These are phyloP conservation scores for Candida pini DNA, from an alignment of 805 yeast species.

Conservation along the genomic window DNA sequence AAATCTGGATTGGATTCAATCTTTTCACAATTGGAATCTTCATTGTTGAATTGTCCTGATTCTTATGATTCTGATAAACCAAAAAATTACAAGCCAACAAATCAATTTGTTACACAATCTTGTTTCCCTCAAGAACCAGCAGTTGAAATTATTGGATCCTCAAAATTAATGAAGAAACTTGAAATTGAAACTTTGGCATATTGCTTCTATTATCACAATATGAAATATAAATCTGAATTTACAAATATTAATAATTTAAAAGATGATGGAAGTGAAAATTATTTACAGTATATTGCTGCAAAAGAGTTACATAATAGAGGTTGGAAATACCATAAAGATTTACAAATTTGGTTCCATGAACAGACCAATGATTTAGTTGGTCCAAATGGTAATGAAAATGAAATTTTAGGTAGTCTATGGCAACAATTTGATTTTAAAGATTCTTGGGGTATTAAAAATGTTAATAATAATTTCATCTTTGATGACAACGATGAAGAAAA, in stretches of 20 bases:
- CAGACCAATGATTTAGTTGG: slow-evolving; percentile 32
- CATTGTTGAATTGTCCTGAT: slow-evolving; percentile 87
- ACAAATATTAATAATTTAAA: slow-evolving; percentile 17
- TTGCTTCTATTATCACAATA: slow-evolving; percentile 76
- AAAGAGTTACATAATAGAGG: slow-evolving; percentile 72
- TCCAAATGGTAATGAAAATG: slow-evolving; percentile 8
- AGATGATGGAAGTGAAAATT: slow-evolving; percentile 38
- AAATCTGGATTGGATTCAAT: slow-evolving; percentile 53
- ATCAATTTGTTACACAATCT: slow-evolving; percentile 84
- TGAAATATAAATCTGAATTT: slow-evolving; percentile 18
- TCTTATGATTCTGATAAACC: slow-evolving; percentile 87
- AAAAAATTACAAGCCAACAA: slow-evolving; percentile 60
- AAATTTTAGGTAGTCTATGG: slow-evolving; percentile 34
- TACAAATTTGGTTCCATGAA: slow-evolving; percentile 75
- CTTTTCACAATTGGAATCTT: slow-evolving; percentile 60
- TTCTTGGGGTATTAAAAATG: slow-evolving; percentile 44
- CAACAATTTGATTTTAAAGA: slow-evolving; percentile 70
- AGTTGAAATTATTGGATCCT: slow-evolving; percentile 57
- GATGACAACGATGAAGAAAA: slow-evolving; percentile 28
- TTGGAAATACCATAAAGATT: slow-evolving; percentile 72
- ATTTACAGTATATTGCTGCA: slow-evolving; percentile 73
- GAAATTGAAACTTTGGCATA: slow-evolving; percentile 87
- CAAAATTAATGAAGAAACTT: slow-evolving; percentile 58
- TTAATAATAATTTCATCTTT: slow-evolving; percentile 35
- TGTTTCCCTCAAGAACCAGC: slow-evolving; percentile 86